Percentiles rank a stretch among this genome's conserved stretches.
phyloP scores from a whole-genome alignment of 2,329 filamentous ascomycete genomes.

The Colletotrichum lindemuthianum region DNA sequence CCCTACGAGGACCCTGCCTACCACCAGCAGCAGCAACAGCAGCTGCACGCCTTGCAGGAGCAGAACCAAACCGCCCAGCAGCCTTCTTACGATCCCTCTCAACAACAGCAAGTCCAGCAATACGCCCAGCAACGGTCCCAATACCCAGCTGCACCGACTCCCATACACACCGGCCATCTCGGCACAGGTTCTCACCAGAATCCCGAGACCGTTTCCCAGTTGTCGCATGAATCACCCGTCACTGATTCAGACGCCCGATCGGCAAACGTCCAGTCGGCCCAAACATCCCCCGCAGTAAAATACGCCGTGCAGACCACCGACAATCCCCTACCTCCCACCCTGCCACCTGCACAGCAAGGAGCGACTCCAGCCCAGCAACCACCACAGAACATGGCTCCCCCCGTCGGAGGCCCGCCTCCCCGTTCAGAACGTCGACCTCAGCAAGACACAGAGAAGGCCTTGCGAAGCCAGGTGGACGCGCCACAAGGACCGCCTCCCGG shows the following conservation, averaged over 20 bases:
- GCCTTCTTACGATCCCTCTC: conserved; percentile 51
- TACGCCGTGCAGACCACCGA: conserved; percentile 46
- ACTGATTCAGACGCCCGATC: conserved; percentile 59
- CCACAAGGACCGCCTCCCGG: conserved; percentile 59
- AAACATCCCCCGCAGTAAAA: conserved; percentile 55
- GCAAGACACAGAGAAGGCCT: conserved; percentile 57
- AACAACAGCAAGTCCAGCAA: conserved; percentile 49
- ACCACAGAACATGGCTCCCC: conserved; percentile 58
- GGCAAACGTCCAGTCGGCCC: conserved; percentile 54
- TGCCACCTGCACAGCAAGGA: conserved; percentile 41
- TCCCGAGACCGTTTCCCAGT: conserved; percentile 69
- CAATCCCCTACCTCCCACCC: conserved; percentile 37
- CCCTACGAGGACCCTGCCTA: conserved; percentile 59
- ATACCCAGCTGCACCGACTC: conserved; percentile 48
- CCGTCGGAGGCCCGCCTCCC: conserved; percentile 53
- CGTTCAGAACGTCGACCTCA: conserved; percentile 55
- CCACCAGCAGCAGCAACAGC: conserved; percentile 50
- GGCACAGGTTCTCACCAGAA: conserved; percentile 53
- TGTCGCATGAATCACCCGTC: conserved; percentile 69
- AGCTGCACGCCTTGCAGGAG: conserved; percentile 44
- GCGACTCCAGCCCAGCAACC: conserved; percentile 42
- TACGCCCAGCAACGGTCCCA: conserved; percentile 39
- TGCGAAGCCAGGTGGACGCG: conserved; percentile 55
- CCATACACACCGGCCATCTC: conserved; percentile 48
- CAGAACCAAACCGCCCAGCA: conserved; percentile 50